phyloP scores from a whole-genome alignment of 371 early-diverging fungal species.

The Entomophthora muscae region DNA sequence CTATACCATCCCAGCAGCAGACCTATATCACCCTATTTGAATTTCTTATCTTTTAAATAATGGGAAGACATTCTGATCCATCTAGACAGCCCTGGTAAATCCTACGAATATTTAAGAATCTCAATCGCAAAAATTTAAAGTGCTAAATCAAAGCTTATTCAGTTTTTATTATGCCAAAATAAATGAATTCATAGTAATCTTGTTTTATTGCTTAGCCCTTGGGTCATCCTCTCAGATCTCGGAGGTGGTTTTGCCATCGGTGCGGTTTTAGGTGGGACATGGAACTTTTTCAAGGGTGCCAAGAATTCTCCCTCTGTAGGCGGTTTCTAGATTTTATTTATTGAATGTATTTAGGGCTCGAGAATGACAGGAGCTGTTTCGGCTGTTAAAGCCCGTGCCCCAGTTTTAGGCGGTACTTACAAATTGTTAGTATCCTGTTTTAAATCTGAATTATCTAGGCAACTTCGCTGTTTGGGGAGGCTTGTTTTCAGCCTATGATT shows the following conservation, averaged over 20 bases:
- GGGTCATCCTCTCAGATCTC: conserved; percentile 87
- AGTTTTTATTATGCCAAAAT: background rate
- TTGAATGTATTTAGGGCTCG: conserved; percentile 42
- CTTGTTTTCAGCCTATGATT: conserved; percentile 89
- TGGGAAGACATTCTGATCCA: conserved; percentile 7
- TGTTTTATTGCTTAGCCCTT: conserved; percentile 43
- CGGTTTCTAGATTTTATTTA: conserved; percentile 6
- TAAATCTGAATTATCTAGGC: conserved; percentile 11
- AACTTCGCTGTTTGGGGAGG: conserved; percentile 98
- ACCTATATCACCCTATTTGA: too few relatives aligned
- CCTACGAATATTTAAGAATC: too few relatives aligned
- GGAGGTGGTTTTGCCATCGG: conserved; percentile 97
- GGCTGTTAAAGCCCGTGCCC: conserved; percentile 85
- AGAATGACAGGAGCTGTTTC: conserved; percentile 69
- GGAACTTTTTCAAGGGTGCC: conserved; percentile 93
- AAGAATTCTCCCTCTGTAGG: conserved; percentile 87
- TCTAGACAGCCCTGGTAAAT: conserved; percentile 6
- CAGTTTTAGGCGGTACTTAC: conserved; percentile 62
- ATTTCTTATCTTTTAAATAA: too few relatives aligned
- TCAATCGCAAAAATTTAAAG: too few relatives aligned
- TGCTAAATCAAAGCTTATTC: background rate
- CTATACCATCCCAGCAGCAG: too few relatives aligned
- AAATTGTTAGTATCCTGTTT: background rate
- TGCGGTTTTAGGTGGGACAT: conserved; percentile 85
- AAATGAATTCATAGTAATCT: background rate